Evolutionary conservation across 805 yeast genomes (phyloP).

Genomic region (Wickerhamiella nectarea): DNA sequence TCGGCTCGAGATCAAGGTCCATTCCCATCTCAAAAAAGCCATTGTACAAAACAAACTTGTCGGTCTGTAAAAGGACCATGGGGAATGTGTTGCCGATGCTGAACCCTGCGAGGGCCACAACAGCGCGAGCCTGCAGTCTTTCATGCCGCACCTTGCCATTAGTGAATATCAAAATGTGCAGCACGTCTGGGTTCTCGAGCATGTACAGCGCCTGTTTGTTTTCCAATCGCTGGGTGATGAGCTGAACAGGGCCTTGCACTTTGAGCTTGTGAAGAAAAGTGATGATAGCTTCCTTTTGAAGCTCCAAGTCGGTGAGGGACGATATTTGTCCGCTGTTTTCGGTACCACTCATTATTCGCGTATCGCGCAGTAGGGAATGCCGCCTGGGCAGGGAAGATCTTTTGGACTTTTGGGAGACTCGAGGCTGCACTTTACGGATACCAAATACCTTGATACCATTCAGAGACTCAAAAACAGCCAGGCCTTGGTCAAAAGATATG

Average conservation of each 20-base stretch:
- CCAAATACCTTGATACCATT: constrained; percentile 36
- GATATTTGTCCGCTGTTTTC: constrained; percentile 1
- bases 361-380: constrained; percentile 12
- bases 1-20: neutral
- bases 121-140: neutral
- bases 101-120: no score
- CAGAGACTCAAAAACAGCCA: neutral
- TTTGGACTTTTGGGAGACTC: neutral
- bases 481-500: constrained; percentile 36
- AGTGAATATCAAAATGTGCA: neutral
- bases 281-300: constrained; percentile 10
- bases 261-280: neutral
- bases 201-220: constrained; percentile 8
- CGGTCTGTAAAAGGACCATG: neutral
- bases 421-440: constrained; percentile 30
- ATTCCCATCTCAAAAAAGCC: neutral
- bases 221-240: constrained; percentile 4
- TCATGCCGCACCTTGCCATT: neutral
- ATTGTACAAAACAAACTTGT: neutral
- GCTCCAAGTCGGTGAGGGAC: neutral
- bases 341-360: constrained; percentile 5
- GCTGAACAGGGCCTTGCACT: neutral
- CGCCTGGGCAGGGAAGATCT: neutral
- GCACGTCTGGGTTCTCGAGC: neutral
- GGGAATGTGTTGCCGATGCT: neutral